Percentiles rank a stretch among this genome's conserved stretches.
Evolutionary conservation across 2,329 filamentous ascomycete species (phyloP).

Genomic region (Spiromastix sp.): DNA sequence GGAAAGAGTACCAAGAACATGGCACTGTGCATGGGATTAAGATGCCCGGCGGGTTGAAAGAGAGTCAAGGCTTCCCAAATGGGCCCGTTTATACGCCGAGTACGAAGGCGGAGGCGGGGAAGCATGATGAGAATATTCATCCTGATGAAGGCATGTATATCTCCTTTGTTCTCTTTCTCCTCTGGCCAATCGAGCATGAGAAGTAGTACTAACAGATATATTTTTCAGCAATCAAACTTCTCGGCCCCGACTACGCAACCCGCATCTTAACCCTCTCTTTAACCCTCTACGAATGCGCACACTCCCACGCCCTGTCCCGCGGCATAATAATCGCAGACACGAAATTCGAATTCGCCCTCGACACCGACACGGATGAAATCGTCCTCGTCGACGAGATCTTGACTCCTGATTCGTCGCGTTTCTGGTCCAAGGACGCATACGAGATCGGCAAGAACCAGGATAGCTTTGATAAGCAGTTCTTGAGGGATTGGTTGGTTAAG

Average conservation of each 20-base stretch:
- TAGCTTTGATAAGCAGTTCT: constrained; percentile 80
- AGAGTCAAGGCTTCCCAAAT: constrained; percentile 58
- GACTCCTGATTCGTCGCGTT: constrained; percentile 73
- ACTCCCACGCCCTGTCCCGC: constrained; percentile 33
- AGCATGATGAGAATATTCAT: constrained; percentile 78
- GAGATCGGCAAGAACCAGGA: constrained; percentile 63
- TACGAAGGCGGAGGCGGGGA: constrained; percentile 72
- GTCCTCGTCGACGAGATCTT: constrained; percentile 76
- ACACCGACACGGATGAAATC: constrained; percentile 54
- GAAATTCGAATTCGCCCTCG: constrained; percentile 67
- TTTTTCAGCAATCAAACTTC: constrained; percentile 43
- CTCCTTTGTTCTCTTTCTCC: not conserved
- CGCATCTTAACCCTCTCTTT: constrained; percentile 57
- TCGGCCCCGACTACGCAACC: constrained; percentile 54
- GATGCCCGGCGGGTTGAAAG: constrained; percentile 56
- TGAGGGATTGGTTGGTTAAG: constrained; percentile 70
- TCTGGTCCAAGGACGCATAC: constrained; percentile 71
- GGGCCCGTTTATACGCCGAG: constrained; percentile 66
- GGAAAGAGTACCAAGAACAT: constrained; percentile 62
- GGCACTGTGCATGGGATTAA: constrained; percentile 73
- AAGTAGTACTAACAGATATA: constrained; percentile 4
- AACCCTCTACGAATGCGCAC: constrained; percentile 49
- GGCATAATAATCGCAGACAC: constrained; percentile 71
- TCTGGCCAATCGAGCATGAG: not conserved
- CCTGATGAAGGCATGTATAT: constrained; percentile 48